Evolutionary conservation across 164 flowering plant species (phyloP), one percentile per base, ranked within the genome.

Genomic region (Houttuynia cordata): DNA sequence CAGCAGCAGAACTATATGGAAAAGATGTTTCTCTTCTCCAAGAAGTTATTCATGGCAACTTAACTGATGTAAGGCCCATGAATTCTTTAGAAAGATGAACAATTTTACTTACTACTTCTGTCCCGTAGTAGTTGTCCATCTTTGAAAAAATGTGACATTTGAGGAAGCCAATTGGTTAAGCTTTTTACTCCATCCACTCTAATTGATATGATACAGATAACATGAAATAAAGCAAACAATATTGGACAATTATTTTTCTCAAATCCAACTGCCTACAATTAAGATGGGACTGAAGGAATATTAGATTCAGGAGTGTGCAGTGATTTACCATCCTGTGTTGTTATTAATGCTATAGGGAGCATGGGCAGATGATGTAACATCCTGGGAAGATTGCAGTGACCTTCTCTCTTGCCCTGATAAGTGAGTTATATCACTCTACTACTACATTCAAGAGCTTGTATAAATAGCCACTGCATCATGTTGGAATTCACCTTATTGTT

Each of bases 341-440:
- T 52, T 3, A 52, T 52, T 52, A n/a, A 12, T 52, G 55, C 52
- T 20, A 57, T 80, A 88, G 91, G 95, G 90, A 21, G 68, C 74
- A 23, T 88, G 96, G 96, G 66, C 79, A 24, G 81, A 80, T 60
- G 92, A 88, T 65, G 71, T 80, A 40, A 53, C 74, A 23, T 67
- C 80, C 7, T 92, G 98, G 98, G 72, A 69, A 51, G 88, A 85
- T 12, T 92, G 96, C 57, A 58, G 73, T 23, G 81, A 79, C 66
- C 75, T 87, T 9, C 69, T 67, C 56, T 65, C 88, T 34, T 88
- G 99, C 66, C 76, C 85, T 4, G 78, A 74, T 68, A 87, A 83
- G 86, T 85, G 51, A 68, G 79, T 47, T n/a, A n/a, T 4, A 4
- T 13, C 37, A 24, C n/a, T 1, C 14, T 19, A 19, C 20, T 39